Conservation (phyloP, 768 basidiomycete genomes). For the Kwoniella pini region DNA sequence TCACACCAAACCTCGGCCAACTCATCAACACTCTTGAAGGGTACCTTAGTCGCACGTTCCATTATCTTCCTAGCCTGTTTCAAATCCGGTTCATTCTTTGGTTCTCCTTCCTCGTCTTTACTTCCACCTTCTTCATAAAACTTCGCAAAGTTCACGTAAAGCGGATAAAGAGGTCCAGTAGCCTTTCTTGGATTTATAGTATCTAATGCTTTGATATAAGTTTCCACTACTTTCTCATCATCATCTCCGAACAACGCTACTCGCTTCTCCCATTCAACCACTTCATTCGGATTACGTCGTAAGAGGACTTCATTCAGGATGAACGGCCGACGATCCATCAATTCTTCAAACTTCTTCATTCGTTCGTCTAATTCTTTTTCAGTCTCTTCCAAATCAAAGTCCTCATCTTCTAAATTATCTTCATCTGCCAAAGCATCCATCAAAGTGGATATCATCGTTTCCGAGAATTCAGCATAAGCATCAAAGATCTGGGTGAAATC, state of each 20-base stretch:
- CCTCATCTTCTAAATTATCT: slow-evolving; percentile 75
- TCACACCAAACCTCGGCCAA: slow-evolving; percentile 99
- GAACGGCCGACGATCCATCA: slow-evolving; percentile 95
- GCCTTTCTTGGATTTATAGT: slow-evolving; percentile 86
- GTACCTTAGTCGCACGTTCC: slow-evolving; percentile 87
- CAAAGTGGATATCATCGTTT: slow-evolving; percentile 81
- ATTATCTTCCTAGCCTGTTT: slow-evolving; percentile 86
- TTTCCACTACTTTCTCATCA: slow-evolving; percentile 92
- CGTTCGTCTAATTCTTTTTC: slow-evolving; percentile 80
- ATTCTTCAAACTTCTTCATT: slow-evolving; percentile 89
- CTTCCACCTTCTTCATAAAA: slow-evolving; percentile 96
- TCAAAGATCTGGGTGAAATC: slow-evolving; percentile 99
- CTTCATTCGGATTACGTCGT: slow-evolving; percentile 92
- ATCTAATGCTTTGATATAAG: slow-evolving; percentile 84
- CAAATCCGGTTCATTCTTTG: slow-evolving; percentile 74
- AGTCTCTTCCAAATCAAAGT: slow-evolving; percentile 64
- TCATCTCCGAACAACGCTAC: slow-evolving; percentile 89
- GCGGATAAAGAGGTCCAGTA: slow-evolving; percentile 81
- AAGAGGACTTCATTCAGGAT: slow-evolving; percentile 92
- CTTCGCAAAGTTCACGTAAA: slow-evolving; percentile 93
- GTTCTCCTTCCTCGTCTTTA: slow-evolving; percentile 59
- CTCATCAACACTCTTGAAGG: slow-evolving; percentile 94
- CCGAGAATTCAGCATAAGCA: slow-evolving; percentile 90
- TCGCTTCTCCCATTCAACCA: slow-evolving; percentile 99
- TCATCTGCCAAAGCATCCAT: slow-evolving; percentile 81